phyloP scores from a whole-genome alignment of 192 early-diverging fungal species.

The Entomortierella parvispora region DNA sequence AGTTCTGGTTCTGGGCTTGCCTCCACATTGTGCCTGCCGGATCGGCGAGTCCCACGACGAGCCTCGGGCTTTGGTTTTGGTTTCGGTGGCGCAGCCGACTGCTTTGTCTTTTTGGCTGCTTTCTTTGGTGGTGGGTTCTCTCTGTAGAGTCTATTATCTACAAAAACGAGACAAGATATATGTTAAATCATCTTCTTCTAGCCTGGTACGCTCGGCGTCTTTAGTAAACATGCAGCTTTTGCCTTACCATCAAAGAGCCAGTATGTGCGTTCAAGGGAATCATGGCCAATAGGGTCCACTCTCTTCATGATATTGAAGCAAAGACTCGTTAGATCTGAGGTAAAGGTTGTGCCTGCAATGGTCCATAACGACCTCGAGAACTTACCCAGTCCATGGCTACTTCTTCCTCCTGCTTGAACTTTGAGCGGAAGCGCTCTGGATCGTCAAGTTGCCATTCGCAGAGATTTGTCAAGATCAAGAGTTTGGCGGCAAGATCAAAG shows the following conservation, averaged over 20 bases:
- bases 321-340: neutral
- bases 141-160: constrained; percentile 78
- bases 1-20: constrained; percentile 18
- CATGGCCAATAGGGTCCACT: constrained; percentile 79
- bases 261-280: constrained; percentile 73
- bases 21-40: constrained; percentile 22
- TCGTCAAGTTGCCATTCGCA: constrained; percentile 79
- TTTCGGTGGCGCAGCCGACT: constrained; percentile 21
- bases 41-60: constrained; percentile 38
- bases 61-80: constrained; percentile 1
- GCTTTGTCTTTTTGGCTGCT: constrained; percentile 42
- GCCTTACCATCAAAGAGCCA: constrained; percentile 86
- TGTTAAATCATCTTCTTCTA: too few relatives aligned
- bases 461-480: constrained; percentile 31
- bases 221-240: too few relatives aligned
- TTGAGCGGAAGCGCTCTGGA: constrained; percentile 68
- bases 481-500: constrained; percentile 19
- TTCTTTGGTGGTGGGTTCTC: constrained; percentile 59
- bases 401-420: constrained; percentile 66
- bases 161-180: neutral
- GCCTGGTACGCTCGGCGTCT: too few relatives aligned
- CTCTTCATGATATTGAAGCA: constrained; percentile 53
- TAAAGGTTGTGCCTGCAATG: neutral
- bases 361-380: neutral
- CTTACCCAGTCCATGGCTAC: constrained; percentile 68